phyloP scores from a whole-genome alignment of 345 rosid genomes.

The Syzygium grande region DNA sequence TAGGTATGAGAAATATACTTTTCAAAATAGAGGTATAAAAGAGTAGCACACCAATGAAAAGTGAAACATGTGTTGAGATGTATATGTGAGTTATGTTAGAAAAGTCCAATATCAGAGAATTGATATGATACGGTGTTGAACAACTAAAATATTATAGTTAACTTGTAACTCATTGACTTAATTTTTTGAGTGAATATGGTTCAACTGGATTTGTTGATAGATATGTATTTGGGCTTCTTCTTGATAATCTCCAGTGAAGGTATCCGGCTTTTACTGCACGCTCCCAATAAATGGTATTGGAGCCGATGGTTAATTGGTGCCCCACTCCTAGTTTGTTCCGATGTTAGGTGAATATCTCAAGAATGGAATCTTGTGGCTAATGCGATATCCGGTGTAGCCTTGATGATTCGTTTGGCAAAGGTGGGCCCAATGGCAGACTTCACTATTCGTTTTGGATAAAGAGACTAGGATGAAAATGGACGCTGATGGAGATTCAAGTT shows the following conservation, averaged over 20 bases:
- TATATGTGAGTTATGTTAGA: too few relatives aligned
- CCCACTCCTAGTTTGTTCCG: neutral
- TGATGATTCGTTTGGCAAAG: rapidly evolving
- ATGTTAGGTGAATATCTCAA: neutral
- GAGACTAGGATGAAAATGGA: neutral
- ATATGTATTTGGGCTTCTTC: neutral
- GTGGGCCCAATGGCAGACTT: neutral
- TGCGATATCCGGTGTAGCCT: rapidly evolving
- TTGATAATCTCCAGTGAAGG: neutral
- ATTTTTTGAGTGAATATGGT: neutral
- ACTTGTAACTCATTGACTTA: neutral
- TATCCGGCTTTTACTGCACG: neutral
- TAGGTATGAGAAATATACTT: neutral
- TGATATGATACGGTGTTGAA: neutral
- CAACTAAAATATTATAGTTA: neutral
- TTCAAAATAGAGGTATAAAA: neutral
- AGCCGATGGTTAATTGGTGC: neutral
- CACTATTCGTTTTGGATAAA: neutral
- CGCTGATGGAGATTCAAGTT: neutral
- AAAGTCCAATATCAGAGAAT: neutral
- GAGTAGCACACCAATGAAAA: neutral
- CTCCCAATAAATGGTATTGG: too few relatives aligned
- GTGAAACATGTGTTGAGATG: neutral
- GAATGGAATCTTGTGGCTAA: neutral
- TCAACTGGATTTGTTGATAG: neutral